Evolutionary conservation across 2,329 filamentous ascomycete genomes (phyloP).

Genomic region (Didymella exigua): DNA sequence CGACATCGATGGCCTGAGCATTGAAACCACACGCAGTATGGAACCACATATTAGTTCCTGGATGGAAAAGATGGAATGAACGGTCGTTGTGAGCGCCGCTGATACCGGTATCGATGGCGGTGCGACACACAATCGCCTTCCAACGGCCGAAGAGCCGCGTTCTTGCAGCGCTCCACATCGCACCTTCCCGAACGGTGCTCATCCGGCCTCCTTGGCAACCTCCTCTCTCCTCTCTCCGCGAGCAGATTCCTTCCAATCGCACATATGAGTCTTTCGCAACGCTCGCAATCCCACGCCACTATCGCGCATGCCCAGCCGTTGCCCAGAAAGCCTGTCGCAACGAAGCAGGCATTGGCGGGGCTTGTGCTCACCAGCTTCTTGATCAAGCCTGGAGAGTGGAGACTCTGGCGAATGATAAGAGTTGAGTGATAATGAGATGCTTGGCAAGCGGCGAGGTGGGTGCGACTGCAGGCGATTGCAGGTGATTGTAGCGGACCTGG

Average conservation of each 20-base stretch:
- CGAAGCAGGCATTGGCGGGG: slow-evolving; percentile 19
- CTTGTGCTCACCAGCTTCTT: slow-evolving; percentile 20
- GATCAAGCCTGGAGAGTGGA: slow-evolving; percentile 9
- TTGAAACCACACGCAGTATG: not conserved
- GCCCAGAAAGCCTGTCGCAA: slow-evolving; percentile 21
- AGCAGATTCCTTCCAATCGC: slow-evolving; percentile 11
- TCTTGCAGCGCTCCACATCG: slow-evolving; percentile 13
- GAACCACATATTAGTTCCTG: not conserved
- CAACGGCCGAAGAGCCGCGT: slow-evolving; percentile 10
- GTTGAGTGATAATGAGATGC: slow-evolving; percentile 7
- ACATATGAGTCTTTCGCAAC: not conserved
- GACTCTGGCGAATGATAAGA: slow-evolving; percentile 11
- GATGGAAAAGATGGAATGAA: not conserved
- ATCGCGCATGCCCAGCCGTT: slow-evolving; percentile 19
- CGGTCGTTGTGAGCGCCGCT: slow-evolving; percentile 1
- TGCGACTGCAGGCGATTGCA: slow-evolving; percentile 8
- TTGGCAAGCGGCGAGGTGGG: slow-evolving; percentile 8
- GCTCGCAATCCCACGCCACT: slow-evolving; percentile 19
- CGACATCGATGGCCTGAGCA: not conserved
- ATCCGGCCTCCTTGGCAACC: slow-evolving; percentile 9
- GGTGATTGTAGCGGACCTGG: slow-evolving; percentile 6
- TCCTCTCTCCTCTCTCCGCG: slow-evolving; percentile 7
- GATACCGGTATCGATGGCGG: not conserved
- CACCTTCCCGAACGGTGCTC: slow-evolving; percentile 15
- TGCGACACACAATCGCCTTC: slow-evolving; percentile 11